These are phyloP conservation scores for Phlyctochytrium bullatum DNA, from an alignment of 192 early-diverging fungal species.

Conservation along the genomic window DNA sequence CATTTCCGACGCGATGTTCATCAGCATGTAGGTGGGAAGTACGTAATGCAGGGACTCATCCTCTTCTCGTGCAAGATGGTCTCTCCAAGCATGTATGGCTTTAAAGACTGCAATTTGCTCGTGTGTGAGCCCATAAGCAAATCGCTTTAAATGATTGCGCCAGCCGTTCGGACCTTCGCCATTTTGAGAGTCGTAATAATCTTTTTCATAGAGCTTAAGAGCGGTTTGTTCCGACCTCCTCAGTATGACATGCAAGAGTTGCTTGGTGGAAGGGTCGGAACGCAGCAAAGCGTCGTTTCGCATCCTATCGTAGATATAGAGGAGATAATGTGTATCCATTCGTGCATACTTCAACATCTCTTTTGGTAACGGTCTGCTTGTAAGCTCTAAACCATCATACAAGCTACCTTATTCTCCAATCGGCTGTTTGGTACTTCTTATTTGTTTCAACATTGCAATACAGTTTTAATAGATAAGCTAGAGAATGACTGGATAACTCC, in stretches of 20 bases:
- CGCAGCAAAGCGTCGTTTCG: conserved; percentile 72
- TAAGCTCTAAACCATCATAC: conserved; percentile 1
- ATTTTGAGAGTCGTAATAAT: conserved; percentile 74
- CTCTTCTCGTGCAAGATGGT: conserved; percentile 83
- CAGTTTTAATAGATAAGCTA: conserved; percentile 75
- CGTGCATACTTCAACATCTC: conserved; percentile 95
- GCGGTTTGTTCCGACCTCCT: conserved; percentile 68
- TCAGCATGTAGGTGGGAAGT: conserved; percentile 87
- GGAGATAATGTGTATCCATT: conserved; percentile 92
- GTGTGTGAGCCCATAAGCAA: conserved; percentile 33
- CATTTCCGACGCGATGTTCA: conserved; percentile 66
- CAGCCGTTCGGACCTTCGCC: conserved; percentile 83
- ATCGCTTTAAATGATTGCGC: conserved; percentile 64
- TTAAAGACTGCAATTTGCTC: conserved; percentile 79
- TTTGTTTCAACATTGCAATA: conserved; percentile 82
- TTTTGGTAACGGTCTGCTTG: conserved; percentile 73
- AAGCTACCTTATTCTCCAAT: conserved; percentile 90
- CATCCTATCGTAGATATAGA: conserved; percentile 93
- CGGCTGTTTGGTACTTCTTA: conserved; percentile 93
- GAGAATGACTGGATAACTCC: conserved; percentile 73
- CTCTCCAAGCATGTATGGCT: conserved; percentile 90
- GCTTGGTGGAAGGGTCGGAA: conserved; percentile 61
- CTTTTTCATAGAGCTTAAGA: conserved; percentile 73
- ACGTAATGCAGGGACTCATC: conserved; percentile 91
- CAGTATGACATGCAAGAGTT: conserved; percentile 62